Evolutionary conservation across 352 stramenopile genomes (phyloP).

Genomic region (Globisporangium irregulare): DNA sequence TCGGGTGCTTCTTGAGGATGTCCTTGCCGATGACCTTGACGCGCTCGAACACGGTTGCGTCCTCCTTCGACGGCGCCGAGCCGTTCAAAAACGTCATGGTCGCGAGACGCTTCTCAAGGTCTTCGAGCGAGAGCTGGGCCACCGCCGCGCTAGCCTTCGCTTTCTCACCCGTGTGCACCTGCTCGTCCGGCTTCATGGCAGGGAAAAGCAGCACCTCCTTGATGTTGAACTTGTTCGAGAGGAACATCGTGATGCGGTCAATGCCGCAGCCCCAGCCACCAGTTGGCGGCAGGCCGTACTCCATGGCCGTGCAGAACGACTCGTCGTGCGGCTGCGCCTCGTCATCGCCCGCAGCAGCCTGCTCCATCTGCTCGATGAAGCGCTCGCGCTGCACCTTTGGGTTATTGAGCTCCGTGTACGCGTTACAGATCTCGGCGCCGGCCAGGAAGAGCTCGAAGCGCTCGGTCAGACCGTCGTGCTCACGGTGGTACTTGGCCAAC

Average conservation of each 20-base stretch:
- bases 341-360: conserved; percentile 76
- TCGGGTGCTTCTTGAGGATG: conserved; percentile 67
- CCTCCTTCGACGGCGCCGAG: conserved; percentile 66
- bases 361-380: conserved; percentile 81
- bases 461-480: conserved; percentile 92
- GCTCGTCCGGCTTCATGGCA: conserved; percentile 97
- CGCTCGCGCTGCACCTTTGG: conserved; percentile 87
- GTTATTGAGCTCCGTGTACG: conserved; percentile 99
- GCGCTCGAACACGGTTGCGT: conserved; percentile 58
- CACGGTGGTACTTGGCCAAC: conserved; percentile 96
- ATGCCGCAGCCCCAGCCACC: conserved; percentile 97
- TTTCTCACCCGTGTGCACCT: conserved; percentile 26
- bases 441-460: conserved; percentile 99
- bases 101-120: conserved; percentile 64
- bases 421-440: conserved; percentile 97
- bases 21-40: conserved; percentile 81
- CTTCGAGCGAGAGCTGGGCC: conserved; percentile 30
- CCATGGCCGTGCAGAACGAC: conserved; percentile 92
- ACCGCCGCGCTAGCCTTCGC: neutral
- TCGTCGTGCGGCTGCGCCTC: conserved; percentile 93
- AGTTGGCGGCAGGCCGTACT: conserved; percentile 97
- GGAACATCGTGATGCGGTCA: conserved; percentile 97
- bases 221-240: conserved; percentile 92
- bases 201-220: conserved; percentile 99
- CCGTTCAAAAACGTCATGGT: conserved; percentile 66